A percentile compares a stretch with the other conserved stretches of the same genome.
Conservation (phyloP, 176 grass and related monocot species). For the Triticum timopheevii region DNA sequence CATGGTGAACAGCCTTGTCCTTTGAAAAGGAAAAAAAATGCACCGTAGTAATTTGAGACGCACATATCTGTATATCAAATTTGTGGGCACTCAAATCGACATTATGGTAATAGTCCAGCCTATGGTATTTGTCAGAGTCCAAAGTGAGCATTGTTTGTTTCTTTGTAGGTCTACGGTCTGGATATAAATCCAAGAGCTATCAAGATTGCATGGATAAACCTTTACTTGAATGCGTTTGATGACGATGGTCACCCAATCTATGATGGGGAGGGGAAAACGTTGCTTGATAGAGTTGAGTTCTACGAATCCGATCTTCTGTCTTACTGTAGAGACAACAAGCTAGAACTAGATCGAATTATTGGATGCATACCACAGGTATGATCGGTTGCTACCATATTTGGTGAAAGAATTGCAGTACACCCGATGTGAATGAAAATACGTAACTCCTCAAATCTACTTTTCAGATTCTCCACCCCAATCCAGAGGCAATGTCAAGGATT, state of each 20-base stretch:
- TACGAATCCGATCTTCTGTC: slow-evolving; percentile 84
- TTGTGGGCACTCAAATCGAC: no score
- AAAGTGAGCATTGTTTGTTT: not conserved
- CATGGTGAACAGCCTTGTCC: no score
- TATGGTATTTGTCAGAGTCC: no score
- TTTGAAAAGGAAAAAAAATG: no score
- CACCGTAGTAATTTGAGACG: no score
- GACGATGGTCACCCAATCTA: slow-evolving; percentile 63
- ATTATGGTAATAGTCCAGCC: no score
- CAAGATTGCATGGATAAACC: no score
- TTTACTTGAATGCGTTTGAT: slow-evolving; percentile 71
- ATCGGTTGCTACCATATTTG: not conserved
- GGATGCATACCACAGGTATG: slow-evolving; percentile 61
- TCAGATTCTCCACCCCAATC: slow-evolving; percentile 44
- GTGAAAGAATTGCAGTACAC: not conserved
- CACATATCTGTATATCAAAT: no score
- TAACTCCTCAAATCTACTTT: not conserved
- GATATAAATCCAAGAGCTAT: slow-evolving; percentile 71
- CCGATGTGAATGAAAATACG: no score
- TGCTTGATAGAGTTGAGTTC: slow-evolving; percentile 84
- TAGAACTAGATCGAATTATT: slow-evolving; percentile 84
- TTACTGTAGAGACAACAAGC: slow-evolving; percentile 80
- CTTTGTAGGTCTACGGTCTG: slow-evolving; percentile 74
- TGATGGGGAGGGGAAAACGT: slow-evolving; percentile 71
- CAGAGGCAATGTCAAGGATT: slow-evolving; percentile 82